phyloP scores from a whole-genome alignment of 805 yeast genomes.

The Lipomyces starkeyi region DNA sequence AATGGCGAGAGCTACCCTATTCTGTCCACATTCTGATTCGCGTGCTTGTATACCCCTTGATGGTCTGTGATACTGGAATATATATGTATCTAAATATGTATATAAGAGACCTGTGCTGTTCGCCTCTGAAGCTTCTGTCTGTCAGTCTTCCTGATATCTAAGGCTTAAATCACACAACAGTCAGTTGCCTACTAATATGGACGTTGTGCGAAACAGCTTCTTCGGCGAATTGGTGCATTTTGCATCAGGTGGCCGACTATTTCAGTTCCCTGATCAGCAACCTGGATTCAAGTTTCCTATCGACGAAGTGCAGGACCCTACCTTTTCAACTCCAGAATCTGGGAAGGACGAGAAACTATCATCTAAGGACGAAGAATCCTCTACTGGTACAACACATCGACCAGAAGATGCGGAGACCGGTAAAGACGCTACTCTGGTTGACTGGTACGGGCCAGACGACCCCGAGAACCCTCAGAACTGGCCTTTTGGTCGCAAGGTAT shows the following conservation, averaged over 20 bases:
- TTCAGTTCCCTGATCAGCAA: slow-evolving; percentile 25
- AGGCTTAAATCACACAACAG: not conserved
- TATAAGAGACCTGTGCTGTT: too few species aligned
- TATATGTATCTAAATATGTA: too few species aligned
- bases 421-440: not conserved
- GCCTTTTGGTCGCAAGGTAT: slow-evolving; percentile 52
- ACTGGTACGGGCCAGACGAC: slow-evolving; percentile 27
- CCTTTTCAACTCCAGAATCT: not conserved
- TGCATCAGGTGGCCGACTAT: slow-evolving; percentile 25
- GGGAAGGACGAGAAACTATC: slow-evolving; percentile 1
- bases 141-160: not conserved
- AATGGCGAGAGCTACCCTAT: too few species aligned
- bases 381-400: not conserved
- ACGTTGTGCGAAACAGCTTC: slow-evolving; percentile 15
- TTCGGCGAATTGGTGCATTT: slow-evolving; percentile 23
- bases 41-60: too few species aligned
- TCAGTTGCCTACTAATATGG: not conserved
- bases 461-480: slow-evolving; percentile 59
- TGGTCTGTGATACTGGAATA: too few species aligned
- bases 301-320: not conserved
- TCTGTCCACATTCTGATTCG: too few species aligned
- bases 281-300: slow-evolving; percentile 21
- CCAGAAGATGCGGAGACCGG: not conserved
- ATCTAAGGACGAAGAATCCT: not conserved
- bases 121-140: not conserved